These are phyloP conservation scores for Pyricularia pennisetigena DNA, from an alignment of 2,329 filamentous ascomycete species.

Conservation along the genomic window DNA sequence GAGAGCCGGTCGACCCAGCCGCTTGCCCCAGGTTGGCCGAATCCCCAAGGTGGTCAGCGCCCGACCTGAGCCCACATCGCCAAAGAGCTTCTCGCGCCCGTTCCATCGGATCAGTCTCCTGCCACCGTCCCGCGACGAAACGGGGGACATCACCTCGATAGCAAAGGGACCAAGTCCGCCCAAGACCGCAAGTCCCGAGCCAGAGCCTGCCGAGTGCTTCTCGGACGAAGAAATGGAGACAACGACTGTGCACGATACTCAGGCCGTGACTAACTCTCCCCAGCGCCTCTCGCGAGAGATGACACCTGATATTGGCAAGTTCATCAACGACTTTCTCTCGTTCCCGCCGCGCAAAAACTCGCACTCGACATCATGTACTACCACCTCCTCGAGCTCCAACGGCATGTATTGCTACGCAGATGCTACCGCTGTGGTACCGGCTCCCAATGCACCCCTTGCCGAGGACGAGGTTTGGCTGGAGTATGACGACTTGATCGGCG, in stretches of 20 bases:
- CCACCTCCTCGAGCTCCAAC: conserved; percentile 58
- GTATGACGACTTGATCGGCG: conserved; percentile 80
- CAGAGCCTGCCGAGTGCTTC: conserved; percentile 7
- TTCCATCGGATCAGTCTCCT: conserved; percentile 52
- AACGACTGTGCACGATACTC: not conserved
- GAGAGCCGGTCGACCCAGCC: conserved; percentile 38
- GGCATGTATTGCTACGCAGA: conserved; percentile 48
- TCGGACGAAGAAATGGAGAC: not conserved
- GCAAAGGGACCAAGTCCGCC: conserved; percentile 38
- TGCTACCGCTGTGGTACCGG: conserved; percentile 57
- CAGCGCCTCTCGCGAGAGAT: conserved; percentile 19
- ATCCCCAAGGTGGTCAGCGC: conserved; percentile 75
- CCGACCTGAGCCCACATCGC: conserved; percentile 54
- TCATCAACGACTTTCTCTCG: conserved; percentile 54
- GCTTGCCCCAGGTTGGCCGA: conserved; percentile 72
- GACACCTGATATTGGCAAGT: conserved; percentile 20
- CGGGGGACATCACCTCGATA: conserved; percentile 28
- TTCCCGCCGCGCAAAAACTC: conserved; percentile 69
- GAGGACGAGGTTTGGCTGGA: conserved; percentile 94
- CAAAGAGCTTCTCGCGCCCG: conserved; percentile 77
- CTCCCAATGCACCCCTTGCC: conserved; percentile 48
- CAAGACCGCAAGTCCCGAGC: conserved; percentile 28
- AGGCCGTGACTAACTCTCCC: conserved; percentile 16
- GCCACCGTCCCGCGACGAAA: conserved; percentile 16
- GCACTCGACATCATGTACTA: conserved; percentile 42